Evolutionary conservation across 768 basidiomycete genomes (phyloP).

Genomic region (Boletales sp.): DNA sequence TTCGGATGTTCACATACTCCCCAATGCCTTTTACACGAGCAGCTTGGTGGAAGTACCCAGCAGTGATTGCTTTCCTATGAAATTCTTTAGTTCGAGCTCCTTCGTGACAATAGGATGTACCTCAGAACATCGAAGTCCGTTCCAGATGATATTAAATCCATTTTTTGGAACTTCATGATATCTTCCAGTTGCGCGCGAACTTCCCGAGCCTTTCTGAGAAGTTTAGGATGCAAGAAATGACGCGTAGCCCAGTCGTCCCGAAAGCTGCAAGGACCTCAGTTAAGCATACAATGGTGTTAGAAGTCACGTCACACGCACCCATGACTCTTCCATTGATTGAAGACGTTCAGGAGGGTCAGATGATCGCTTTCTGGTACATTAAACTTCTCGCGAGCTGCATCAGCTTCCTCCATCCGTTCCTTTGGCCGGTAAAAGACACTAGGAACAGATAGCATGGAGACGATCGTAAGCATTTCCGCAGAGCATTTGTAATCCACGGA

Average conservation of each 20-base stretch:
- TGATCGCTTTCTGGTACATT: constrained; percentile 99
- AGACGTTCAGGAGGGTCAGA: constrained; percentile 91
- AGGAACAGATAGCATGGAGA: constrained; percentile 97
- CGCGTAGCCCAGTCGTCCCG: constrained; percentile 94
- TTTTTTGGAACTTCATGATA: constrained; percentile 99
- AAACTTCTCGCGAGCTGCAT: constrained; percentile 97
- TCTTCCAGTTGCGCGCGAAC: constrained; percentile 95
- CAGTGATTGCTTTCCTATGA: constrained; percentile 88
- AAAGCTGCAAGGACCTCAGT: constrained; percentile 46
- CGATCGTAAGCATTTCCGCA: constrained; percentile 95
- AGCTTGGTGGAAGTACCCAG: constrained; percentile 99
- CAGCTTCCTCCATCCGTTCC: constrained; percentile 95
- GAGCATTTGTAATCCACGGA: constrained; percentile 93
- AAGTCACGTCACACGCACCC: constrained; percentile 48
- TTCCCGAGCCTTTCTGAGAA: constrained; percentile 91
- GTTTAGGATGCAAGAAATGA: constrained; percentile 95
- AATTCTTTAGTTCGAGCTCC: not conserved
- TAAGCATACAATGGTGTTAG: not conserved
- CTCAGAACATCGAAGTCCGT: constrained; percentile 92
- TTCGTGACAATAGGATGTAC: constrained; percentile 33
- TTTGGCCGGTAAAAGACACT: constrained; percentile 97
- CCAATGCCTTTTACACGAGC: constrained; percentile 98
- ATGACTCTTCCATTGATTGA: constrained; percentile 97
- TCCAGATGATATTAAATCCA: constrained; percentile 86
- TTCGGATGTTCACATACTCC: constrained; percentile 96